Evolutionary conservation across 352 stramenopile species (phyloP).

Genomic region (Globisporangium carolinianum): DNA sequence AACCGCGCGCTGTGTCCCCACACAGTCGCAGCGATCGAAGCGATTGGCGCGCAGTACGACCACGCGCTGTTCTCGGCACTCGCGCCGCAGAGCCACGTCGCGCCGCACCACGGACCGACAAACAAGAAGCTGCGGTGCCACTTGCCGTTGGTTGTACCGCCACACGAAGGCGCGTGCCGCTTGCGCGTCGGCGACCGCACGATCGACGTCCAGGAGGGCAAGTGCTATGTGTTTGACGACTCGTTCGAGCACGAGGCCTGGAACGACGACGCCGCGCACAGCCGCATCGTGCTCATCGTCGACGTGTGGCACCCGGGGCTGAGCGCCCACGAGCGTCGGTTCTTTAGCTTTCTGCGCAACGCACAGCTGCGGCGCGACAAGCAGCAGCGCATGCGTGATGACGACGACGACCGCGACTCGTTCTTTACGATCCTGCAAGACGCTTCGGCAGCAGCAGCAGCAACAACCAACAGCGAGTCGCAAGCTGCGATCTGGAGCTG

Average conservation of each 20-base stretch:
- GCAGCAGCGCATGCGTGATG: conserved; percentile 14
- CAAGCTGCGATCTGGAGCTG: conserved; percentile 7
- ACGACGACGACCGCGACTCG: conserved; percentile 31
- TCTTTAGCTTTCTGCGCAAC: conserved; percentile 79
- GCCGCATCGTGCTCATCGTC: conserved; percentile 90
- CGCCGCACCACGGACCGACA: conserved; percentile 80
- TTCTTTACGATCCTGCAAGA: conserved; percentile 74
- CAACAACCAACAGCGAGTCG: background rate
- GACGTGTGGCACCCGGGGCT: conserved; percentile 96
- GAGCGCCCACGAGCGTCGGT: conserved; percentile 78
- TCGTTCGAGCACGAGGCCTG: conserved; percentile 98
- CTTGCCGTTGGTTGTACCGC: conserved; percentile 79
- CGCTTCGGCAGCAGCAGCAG: conserved; percentile 18
- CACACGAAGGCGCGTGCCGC: conserved; percentile 21
- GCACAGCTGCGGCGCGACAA: conserved; percentile 57
- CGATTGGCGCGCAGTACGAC: conserved; percentile 58
- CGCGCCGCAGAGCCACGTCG: conserved; percentile 70
- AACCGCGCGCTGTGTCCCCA: conserved; percentile 65
- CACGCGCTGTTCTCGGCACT: conserved; percentile 87
- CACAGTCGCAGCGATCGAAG: conserved; percentile 50
- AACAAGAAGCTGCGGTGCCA: conserved; percentile 91
- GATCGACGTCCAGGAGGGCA: conserved; percentile 74
- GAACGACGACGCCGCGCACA: conserved; percentile 86
- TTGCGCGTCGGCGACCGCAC: conserved; percentile 70
- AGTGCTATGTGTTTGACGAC: conserved; percentile 97